A percentile compares a stretch with the other conserved stretches of the same genome.
phyloP scores from a whole-genome alignment of 2,329 filamentous ascomycete species.

The Cylindrodendrum hubeiense region DNA sequence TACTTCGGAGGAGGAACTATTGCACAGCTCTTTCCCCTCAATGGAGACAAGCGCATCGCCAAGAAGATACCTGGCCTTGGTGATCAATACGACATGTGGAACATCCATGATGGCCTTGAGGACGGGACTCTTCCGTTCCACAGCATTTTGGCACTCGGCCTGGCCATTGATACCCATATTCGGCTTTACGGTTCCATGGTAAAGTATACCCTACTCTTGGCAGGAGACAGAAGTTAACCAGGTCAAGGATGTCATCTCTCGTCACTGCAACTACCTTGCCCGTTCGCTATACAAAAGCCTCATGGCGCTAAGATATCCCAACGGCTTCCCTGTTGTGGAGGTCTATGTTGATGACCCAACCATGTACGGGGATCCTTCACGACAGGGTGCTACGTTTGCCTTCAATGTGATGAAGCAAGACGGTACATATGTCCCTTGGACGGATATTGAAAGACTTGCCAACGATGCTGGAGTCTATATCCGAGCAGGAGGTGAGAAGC shows the following conservation, averaged over 20 bases:
- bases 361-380: conserved; percentile 62
- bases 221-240: background rate
- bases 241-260: conserved; percentile 61
- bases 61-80: conserved; percentile 57
- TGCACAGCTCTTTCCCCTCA: conserved; percentile 60
- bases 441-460: conserved; percentile 69
- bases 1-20: conserved; percentile 80
- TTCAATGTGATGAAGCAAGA: conserved; percentile 70
- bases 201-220: background rate
- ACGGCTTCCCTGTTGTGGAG: conserved; percentile 63
- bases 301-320: conserved; percentile 61
- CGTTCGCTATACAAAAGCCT: conserved; percentile 63
- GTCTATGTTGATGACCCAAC: conserved; percentile 65
- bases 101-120: conserved; percentile 72
- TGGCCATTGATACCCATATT: conserved; percentile 69
- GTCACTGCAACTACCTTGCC: conserved; percentile 67
- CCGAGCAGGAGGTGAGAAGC: conserved; percentile 61
- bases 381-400: conserved; percentile 72
- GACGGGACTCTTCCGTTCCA: conserved; percentile 77
- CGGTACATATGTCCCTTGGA: conserved; percentile 67
- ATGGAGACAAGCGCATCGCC: conserved; percentile 35
- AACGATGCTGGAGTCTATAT: conserved; percentile 69
- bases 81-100: conserved; percentile 50
- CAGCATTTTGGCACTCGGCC: conserved; percentile 71
- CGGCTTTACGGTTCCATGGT: conserved; percentile 69